Conservation (phyloP, 306 rosid genomes). For the Argentina anserina region DNA sequence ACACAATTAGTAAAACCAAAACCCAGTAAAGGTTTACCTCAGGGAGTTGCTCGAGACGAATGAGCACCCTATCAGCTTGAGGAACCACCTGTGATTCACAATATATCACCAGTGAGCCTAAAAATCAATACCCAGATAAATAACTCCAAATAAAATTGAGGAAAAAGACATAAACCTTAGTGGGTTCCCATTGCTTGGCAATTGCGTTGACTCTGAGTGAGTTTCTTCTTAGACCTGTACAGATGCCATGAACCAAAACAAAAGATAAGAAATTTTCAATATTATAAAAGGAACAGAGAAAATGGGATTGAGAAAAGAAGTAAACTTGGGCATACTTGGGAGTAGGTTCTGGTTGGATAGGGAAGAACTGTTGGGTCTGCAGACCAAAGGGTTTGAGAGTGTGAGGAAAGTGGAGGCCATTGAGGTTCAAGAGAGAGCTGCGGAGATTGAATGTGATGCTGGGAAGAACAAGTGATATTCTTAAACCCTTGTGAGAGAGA, state of each 20-base stretch:
- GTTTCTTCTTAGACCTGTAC: conserved; percentile 50
- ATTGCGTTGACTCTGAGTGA: conserved; percentile 55
- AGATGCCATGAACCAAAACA: conserved; percentile 18
- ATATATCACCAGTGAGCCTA: conserved; percentile 16
- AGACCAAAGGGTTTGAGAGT: conserved; percentile 42
- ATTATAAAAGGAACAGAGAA: background rate
- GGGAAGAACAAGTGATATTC: background rate
- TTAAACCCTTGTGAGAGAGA: background rate
- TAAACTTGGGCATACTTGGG: conserved; percentile 27
- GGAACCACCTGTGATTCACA: conserved; percentile 68
- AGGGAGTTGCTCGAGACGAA: conserved; percentile 69
- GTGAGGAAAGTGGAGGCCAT: conserved; percentile 78
- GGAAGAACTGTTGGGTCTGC: conserved; percentile 36
- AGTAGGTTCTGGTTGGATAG: conserved; percentile 40
- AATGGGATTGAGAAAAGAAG: background rate
- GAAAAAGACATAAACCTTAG: conserved; percentile 32
- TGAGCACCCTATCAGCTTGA: conserved; percentile 89
- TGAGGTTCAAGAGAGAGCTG: conserved; percentile 19
- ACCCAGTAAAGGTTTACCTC: conserved; percentile 35
- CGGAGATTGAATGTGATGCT: background rate
- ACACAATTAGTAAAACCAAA: background rate
- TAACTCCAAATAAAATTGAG: background rate
- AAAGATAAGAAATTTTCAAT: background rate
- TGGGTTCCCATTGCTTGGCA: conserved; percentile 67
- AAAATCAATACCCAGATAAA: conserved; percentile 10